Evolutionary conservation across 2,329 filamentous ascomycete species (phyloP), one percentile per base, ranked within the genome.

Genomic region (Aspergillus pseudoterreus): DNA sequence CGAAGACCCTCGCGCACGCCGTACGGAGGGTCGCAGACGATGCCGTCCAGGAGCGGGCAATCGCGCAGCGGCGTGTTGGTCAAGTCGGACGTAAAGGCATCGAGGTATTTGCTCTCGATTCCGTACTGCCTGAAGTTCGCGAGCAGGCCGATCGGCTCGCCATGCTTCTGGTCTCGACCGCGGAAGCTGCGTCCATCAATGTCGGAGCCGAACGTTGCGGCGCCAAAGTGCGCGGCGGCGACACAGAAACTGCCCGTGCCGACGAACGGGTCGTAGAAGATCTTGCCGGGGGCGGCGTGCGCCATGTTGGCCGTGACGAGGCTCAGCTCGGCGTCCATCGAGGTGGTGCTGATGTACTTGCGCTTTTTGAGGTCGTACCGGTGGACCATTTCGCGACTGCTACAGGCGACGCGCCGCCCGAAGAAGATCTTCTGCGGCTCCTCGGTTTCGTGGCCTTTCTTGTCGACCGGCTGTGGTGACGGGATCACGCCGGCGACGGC

Each of bases 231-330:
- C 1, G 92, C 88, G 61, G 89, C 92, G 0, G 94, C 90, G 21
- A 99, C 77, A 1, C 90, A 88, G 65, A 99, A 97, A 49, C 90
- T 92, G 4, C 92, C 94, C 0, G 94, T 97, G 4, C 94, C 94
- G 53, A 94, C 91, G 66, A 99, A 99, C 0, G 94, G 94, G 62
- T 99, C 94, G 64, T 92, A 96, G 63, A 95, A 89, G 2, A 97
- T 68, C 65, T 89, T 95, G 0, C 90, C 92, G 0, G 91, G 88
- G 0, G 77, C 85, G 0, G 91, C 91, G 12, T 89, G 82, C 0
- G 90, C 89, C 60, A 99, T 84, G 65, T 97, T 99, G 1, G 92
- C 94, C 0, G 92, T 96, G 19, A 99, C 77, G 1, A 99, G 80
- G 11, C 91, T 89, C 41, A 99, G 79, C 69, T 97, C 94, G 0